Base-by-base conservation (phyloP, 169 alveolate genomes). In the Eimeria sp. region DNA sequence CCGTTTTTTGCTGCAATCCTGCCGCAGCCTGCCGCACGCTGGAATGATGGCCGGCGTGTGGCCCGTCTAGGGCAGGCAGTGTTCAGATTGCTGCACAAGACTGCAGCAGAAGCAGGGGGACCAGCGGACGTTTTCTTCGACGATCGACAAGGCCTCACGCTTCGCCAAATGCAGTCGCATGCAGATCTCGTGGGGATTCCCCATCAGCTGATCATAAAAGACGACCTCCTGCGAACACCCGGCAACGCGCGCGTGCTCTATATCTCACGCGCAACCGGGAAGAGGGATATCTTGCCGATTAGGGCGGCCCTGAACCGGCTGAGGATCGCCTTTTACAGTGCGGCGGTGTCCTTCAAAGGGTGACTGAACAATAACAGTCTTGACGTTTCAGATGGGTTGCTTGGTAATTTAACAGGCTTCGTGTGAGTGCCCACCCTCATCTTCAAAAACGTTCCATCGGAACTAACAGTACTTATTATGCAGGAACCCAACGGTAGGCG, bases 101-200 rank as follows among this genome's bases (percentile, higher is more conserved):
- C 49, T 58, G 92, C 80, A 27, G 61, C 92, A 43, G 61, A 40
- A 20, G 80, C 49, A 86, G 92, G 92, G n/a, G 92, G 92, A 10
- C 70, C 78, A 40, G 92, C 92, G 63, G 92, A 86, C 63, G 80
- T 86, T 30, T 58, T 86, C 2, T 70, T 86, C 18, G 92, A 86
- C 67, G 82, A 86, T 49, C 92, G 92, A 45, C 82, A 70, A 61
- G 92, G 92, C 47, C 92, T 58, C 78, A 86, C 80, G 25, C 92
- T 86, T 58, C 92, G 78, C 51, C 92, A 86, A 34, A 86, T 86
- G 92, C 92, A 86, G 92, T 34, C 78, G 58, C 92, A 86, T 43
- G 92, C 92, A 11, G 92, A 86, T 43, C 92, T 86, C 40, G 78
- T 86, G 76, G 92, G 92, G 20, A 86, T 86, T 16, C 92, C 92